Percentiles rank a stretch among this genome's conserved stretches.
Conservation (phyloP, 768 basidiomycete species). For the Auriculariales sp. region DNA sequence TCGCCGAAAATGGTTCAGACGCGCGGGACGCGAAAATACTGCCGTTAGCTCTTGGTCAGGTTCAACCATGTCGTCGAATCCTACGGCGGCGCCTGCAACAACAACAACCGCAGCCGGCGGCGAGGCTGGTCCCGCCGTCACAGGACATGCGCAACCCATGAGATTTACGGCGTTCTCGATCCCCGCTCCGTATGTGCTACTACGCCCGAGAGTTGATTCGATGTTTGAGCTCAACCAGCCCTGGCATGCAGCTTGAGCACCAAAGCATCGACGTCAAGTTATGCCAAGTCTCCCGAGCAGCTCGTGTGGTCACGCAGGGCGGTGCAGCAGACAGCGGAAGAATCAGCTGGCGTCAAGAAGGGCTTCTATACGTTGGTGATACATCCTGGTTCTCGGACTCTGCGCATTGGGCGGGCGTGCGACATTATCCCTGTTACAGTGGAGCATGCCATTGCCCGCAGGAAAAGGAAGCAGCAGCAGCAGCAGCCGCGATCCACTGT, state of each 20-base stretch:
- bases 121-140: slow-evolving; percentile 65
- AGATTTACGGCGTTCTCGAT: slow-evolving; percentile 72
- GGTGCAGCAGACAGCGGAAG: slow-evolving; percentile 23
- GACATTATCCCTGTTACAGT: slow-evolving; percentile 59
- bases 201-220: slow-evolving; percentile 1
- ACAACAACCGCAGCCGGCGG: too few species aligned
- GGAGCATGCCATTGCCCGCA: slow-evolving; percentile 59
- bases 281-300: slow-evolving; percentile 64
- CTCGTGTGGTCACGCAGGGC: slow-evolving; percentile 56
- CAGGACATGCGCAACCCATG: slow-evolving; percentile 69
- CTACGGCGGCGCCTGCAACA: too few species aligned
- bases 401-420: slow-evolving; percentile 63
- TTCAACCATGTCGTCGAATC: too few species aligned
- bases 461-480: slow-evolving; percentile 18
- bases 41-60: too few species aligned
- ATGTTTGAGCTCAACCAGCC: background rate
- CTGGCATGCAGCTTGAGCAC: slow-evolving; percentile 45
- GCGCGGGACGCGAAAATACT: too few species aligned
- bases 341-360: slow-evolving; percentile 27
- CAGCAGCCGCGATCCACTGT: slow-evolving; percentile 15
- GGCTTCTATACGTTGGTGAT: slow-evolving; percentile 69
- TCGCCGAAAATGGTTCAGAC: too few species aligned
- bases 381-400: slow-evolving; percentile 60
- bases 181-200: slow-evolving; percentile 45
- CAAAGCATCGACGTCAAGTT: slow-evolving; percentile 64